Base-by-base conservation (phyloP, 352 stramenopile genomes). In the Phytophthora niederhauseri region DNA sequence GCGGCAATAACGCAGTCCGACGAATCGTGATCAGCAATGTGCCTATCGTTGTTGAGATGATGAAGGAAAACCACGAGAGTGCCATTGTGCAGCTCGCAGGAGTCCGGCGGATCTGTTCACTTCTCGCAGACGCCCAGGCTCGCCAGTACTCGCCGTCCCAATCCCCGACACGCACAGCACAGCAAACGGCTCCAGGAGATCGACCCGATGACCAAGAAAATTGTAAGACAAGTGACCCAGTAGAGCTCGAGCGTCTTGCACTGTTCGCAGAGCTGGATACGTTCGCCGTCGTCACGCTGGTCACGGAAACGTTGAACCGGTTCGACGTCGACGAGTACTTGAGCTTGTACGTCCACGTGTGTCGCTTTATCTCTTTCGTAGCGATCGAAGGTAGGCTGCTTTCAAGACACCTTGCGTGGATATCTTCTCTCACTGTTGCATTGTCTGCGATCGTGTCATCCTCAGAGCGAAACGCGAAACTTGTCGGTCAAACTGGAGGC, bases 1-100 rank as follows among this genome's bases (percentile, higher is more conserved):
- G 82, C 20, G 85, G 85, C 30, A 82, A 87, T 9, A 87, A 92
- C 51, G 85, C 85, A 14, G 82, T 93, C n/a, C 60, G 75, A 11
- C 81, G 85, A 34, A 91, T 93, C 50, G 72, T 67, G 0, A 80
- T 88, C 53, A 82, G 76, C 52, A 83, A 81, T 30, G 72, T 91
- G 8, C 66, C 78, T 5, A 70, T 80, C 46, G 73, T 81, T 12
- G 76, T 87, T 41, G 85, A 94, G 61, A 80, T 91, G 78, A 87
- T 89, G 71, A 73, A 66, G 3, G 82, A 92, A 65, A 90, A 82
- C 43, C 54, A 57, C 31, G 79, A 89, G 7, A 90, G 77, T 52
- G 80, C 79, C 20, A 80, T 91, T 61, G 81, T 93, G 8, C 82
- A 89, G 57, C 80, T 88, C 55, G 78, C 80, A 12, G 78, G 78